A percentile compares a stretch with the other conserved stretches of the same genome.
Evolutionary conservation across 108 stramenopile genomes (phyloP).

Genomic region (Mediolabrus comicus): DNA sequence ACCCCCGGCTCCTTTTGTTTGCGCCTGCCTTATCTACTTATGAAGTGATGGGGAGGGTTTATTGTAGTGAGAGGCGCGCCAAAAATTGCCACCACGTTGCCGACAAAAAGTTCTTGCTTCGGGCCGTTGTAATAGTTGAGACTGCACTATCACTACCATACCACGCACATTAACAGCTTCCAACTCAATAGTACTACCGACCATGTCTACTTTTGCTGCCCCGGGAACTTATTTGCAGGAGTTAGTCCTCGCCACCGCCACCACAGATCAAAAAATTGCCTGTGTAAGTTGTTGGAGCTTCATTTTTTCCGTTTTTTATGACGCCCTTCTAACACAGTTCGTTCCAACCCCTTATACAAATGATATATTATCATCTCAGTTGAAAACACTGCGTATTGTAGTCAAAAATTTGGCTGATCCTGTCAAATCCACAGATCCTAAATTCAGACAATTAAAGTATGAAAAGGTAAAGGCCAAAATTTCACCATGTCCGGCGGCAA

Average conservation of each 20-base stretch:
- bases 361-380: conserved; percentile 17
- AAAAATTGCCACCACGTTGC: neutral
- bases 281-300: conserved; percentile 2
- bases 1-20: too few species aligned
- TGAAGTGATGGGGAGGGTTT: too few species aligned
- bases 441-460: conserved; percentile 58
- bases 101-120: too few species aligned
- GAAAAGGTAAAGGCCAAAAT: conserved; percentile 47
- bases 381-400: conserved; percentile 59
- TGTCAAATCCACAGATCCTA: conserved; percentile 46
- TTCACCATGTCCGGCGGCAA: conserved; percentile 27
- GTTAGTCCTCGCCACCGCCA: neutral
- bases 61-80: neutral
- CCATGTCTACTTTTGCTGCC: neutral
- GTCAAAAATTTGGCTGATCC: conserved; percentile 68
- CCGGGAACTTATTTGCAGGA: conserved; percentile 8
- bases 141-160: too few species aligned
- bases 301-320: neutral
- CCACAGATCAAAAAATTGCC: conserved; percentile 6
- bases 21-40: too few species aligned
- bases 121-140: too few species aligned
- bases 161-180: too few species aligned
- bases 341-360: too few species aligned
- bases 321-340: neutral
- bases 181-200: too few species aligned